A percentile compares a stretch with the other conserved stretches of the same genome.
phyloP scores from a whole-genome alignment of 768 basidiomycete genomes.

The Panaeolus papilionaceus region DNA sequence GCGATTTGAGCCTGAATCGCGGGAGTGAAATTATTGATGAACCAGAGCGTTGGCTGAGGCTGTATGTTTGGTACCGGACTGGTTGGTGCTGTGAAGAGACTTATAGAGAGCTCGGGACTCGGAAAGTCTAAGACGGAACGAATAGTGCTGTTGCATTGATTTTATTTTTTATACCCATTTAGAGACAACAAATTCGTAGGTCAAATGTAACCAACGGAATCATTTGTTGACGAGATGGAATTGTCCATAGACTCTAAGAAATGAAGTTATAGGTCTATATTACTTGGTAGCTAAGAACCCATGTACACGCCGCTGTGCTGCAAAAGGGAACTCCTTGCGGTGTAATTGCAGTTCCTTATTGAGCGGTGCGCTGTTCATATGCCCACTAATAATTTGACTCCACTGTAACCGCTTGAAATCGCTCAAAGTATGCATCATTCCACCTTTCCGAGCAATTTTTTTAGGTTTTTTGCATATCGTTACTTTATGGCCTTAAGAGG shows the following conservation, averaged over 20 bases:
- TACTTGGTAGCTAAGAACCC: conserved; percentile 9
- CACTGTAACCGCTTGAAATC: neutral
- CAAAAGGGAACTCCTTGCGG: neutral
- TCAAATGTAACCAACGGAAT: neutral
- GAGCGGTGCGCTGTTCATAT: neutral
- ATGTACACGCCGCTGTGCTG: neutral
- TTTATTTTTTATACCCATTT: neutral
- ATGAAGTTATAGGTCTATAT: neutral
- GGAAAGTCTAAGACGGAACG: neutral
- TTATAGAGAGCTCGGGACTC: neutral
- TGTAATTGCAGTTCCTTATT: neutral
- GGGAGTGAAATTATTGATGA: neutral
- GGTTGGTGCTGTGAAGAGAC: neutral
- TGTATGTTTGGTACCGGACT: neutral
- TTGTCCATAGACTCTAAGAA: neutral
- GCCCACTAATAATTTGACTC: neutral
- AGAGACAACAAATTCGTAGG: neutral
- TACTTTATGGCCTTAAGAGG: neutral
- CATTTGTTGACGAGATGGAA: neutral
- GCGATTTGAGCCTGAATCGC: neutral
- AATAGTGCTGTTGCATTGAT: neutral
- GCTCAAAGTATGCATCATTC: neutral
- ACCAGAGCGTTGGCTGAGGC: neutral
- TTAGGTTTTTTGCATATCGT: neutral
- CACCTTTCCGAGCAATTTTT: neutral